Base-by-base conservation (phyloP, 345 rosid genomes). In the Eutrema japonicum region DNA sequence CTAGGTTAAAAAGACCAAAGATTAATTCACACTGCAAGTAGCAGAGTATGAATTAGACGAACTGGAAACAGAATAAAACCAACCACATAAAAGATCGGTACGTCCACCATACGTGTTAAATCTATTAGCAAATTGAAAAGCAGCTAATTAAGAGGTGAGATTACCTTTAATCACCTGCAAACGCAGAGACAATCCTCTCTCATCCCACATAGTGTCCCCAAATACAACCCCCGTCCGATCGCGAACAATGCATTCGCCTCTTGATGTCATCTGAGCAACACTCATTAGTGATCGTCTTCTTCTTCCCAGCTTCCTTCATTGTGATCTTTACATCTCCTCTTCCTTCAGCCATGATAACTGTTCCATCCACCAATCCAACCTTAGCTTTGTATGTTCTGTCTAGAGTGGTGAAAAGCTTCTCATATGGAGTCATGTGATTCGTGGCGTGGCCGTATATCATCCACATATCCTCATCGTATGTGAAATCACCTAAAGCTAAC, bases 241-340 rank as follows among this genome's bases (percentile, higher is more conserved):
- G 6, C 9, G 38, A 42, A 53, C 41, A 52, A 72, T 26, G 63
- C 76, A 72, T 18, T 63, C 70, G 4, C 63, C 70, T 63, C 70
- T 72, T 11, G 55, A 43, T 33, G 2, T 1, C 70, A 72, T 72
- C 64, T 53, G 47, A 43, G 9, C 10, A 72, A 64, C 46, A 53
- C 76, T 72, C 64, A 52, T 53, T n/a, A 2, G 0, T 43, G 55
- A 73, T 45, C n/a, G 77, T 73, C 76, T 63, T 72, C 76, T 53
- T 56, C 70, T 72, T 72, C 46, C 70, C 22, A 0, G 1, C 63
- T 3, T 26, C 63, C 70, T 72, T 72, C 76, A 72, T 72, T 47
- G 12, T 16, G 18, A 63, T 9, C 70, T 52, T 72, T 0, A 72
- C 46, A 35, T 52, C 54, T 42, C 76, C 76, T 22, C 2, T 18